phyloP scores from a whole-genome alignment of 2,329 filamentous ascomycete genomes.

The Alternaria triticina region DNA sequence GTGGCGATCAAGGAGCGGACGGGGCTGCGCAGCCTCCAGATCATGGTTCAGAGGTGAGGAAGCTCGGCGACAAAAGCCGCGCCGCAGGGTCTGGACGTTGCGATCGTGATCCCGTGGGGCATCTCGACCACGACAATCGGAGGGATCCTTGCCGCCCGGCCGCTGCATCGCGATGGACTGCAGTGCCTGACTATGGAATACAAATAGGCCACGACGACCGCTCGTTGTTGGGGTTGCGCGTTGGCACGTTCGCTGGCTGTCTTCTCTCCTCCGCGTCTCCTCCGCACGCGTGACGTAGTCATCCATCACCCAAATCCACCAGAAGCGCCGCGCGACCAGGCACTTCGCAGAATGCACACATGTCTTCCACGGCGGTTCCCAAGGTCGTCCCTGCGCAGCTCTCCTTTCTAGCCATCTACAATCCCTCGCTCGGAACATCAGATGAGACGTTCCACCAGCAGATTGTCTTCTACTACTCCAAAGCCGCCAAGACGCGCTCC shows the following conservation, averaged over 20 bases:
- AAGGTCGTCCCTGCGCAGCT: slow-evolving; percentile 77
- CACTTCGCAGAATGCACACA: slow-evolving; percentile 13
- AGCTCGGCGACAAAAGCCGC: slow-evolving; percentile 9
- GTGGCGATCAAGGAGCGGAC: slow-evolving; percentile 25
- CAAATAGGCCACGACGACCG: slow-evolving; percentile 9
- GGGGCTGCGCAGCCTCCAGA: slow-evolving; percentile 23
- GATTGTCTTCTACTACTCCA: slow-evolving; percentile 90
- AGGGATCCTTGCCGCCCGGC: slow-evolving; percentile 1
- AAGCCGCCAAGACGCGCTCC: slow-evolving; percentile 37
- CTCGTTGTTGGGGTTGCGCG: neutral
- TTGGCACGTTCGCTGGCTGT: neutral
- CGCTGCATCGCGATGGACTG: slow-evolving; percentile 3
- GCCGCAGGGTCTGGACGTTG: neutral
- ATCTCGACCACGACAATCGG: slow-evolving; percentile 8
- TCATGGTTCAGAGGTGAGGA: slow-evolving; percentile 16
- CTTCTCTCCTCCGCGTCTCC: neutral
- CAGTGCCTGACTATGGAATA: neutral
- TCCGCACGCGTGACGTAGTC: slow-evolving; percentile 10
- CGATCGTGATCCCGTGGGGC: slow-evolving; percentile 17
- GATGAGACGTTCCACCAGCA: slow-evolving; percentile 80
- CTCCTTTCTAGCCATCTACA: slow-evolving; percentile 93
- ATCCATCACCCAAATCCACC: neutral
- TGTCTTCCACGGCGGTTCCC: slow-evolving; percentile 35
- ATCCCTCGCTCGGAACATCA: slow-evolving; percentile 76
- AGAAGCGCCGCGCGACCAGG: slow-evolving; percentile 8